Evolutionary conservation across 2,329 filamentous ascomycete genomes (phyloP).

Genomic region (Setomelanomma holmii): DNA sequence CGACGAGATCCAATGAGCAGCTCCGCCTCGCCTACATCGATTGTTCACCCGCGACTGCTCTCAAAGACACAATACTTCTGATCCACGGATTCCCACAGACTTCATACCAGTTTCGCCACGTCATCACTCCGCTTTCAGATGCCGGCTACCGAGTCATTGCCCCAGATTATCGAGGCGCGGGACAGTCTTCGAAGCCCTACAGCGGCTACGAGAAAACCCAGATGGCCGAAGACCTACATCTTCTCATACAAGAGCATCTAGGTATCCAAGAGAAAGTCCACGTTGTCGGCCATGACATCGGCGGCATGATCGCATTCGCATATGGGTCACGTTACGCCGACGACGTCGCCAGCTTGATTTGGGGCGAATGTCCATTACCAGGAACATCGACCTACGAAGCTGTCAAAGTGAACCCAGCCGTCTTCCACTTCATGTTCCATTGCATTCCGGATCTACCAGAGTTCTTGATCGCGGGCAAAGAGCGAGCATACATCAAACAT

Average conservation of each 20-base stretch:
- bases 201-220: slow-evolving; percentile 51
- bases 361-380: slow-evolving; percentile 55
- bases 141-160: slow-evolving; percentile 52
- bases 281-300: slow-evolving; percentile 58
- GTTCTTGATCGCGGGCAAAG: slow-evolving; percentile 14
- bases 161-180: slow-evolving; percentile 53
- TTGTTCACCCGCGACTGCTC: slow-evolving; percentile 17
- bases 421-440: slow-evolving; percentile 56
- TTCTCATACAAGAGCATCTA: slow-evolving; percentile 35
- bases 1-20: slow-evolving; percentile 3
- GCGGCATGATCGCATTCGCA: slow-evolving; percentile 56
- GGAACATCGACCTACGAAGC: slow-evolving; percentile 44
- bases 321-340: slow-evolving; percentile 49
- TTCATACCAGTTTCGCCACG: slow-evolving; percentile 50
- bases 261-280: slow-evolving; percentile 49
- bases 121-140: slow-evolving; percentile 35
- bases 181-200: slow-evolving; percentile 45
- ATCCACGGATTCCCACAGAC: slow-evolving; percentile 59
- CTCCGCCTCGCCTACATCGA: slow-evolving; percentile 37
- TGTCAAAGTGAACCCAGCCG: slow-evolving; percentile 32
- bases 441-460: slow-evolving; percentile 29
- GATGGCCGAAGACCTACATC: slow-evolving; percentile 51
- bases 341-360: slow-evolving; percentile 46
- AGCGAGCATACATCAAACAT: slow-evolving; percentile 14
- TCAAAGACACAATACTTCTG: slow-evolving; percentile 42